Evolutionary conservation across 176 grass and related monocot genomes (phyloP), one percentile per base, ranked within the genome.

Genomic region (Ananas comosus): DNA sequence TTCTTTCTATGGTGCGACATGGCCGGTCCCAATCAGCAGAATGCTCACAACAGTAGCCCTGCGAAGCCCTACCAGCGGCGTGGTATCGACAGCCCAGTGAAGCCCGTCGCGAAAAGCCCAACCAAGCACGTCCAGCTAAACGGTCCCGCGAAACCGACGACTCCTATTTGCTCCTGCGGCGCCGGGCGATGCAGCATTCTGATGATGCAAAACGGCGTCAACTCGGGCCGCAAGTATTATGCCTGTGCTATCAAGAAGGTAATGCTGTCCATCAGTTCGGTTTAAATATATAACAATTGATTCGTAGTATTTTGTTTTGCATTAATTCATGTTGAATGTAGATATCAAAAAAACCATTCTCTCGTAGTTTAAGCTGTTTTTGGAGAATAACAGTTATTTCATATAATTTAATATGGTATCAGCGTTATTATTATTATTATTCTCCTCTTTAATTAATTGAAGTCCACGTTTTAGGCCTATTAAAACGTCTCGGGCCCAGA

Each of bases 181-280:
- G 88, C 88, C 66, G 91, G 91, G 51, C 24, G 56, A 58, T 96
- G 91, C 68, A 77, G 0, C 18, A 16, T 24, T 49, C 6, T 4
- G 49, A 72, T 3, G 50, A 61, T 69, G 54, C 61, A 66, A 42
- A 4, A 78, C 48, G 81, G 81, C 17, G 47, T 50, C 58, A 13
- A 78, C 59, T 66, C 53, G 9, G 69, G 69, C 16, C 59, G 68
- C 53, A 67, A 63, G 21, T 91, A 64, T 48, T 96, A 88, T 76
- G 63, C 81, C 17, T 90, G 91, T 27, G 28, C 47, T 65, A 78
- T 87, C 80, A 69, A 9, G 47, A 82, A 90, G 91, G 86, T 95
- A 95, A 65, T 78, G 12, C 28, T 78, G 65, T 22, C 51, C 21
- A n/a, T 50, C 50, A 16, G 33, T 42, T 42, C 6, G 0, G 33